These are phyloP conservation scores for Fusarium sp. DNA, from an alignment of 2,329 filamentous ascomycete species.

Conservation along the genomic window DNA sequence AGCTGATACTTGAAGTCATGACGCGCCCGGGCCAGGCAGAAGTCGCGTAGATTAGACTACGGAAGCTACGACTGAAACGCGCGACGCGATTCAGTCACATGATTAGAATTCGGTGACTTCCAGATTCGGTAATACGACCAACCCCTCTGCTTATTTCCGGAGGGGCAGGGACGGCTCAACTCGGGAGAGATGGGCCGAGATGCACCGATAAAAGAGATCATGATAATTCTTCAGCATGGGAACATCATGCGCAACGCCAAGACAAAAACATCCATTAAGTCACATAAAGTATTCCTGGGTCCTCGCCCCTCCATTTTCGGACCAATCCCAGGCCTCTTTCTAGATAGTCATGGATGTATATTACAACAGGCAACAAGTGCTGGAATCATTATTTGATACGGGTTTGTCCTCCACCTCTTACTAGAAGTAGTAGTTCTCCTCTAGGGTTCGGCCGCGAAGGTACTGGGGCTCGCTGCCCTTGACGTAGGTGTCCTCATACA, in stretches of 20 bases:
- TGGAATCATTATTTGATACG: slow-evolving; percentile 48
- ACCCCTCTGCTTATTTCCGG: slow-evolving; percentile 7
- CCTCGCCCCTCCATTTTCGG: slow-evolving; percentile 40
- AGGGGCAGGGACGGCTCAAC: slow-evolving; percentile 15
- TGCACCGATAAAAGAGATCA: slow-evolving; percentile 9
- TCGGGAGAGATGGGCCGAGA: slow-evolving; percentile 34
- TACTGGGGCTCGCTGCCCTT: slow-evolving; percentile 42
- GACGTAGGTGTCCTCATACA: slow-evolving; percentile 74
- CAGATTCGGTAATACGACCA: not conserved
- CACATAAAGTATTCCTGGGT: slow-evolving; percentile 37
- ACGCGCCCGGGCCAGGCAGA: slow-evolving; percentile 53
- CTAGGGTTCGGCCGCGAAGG: slow-evolving; percentile 42
- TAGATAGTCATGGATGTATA: slow-evolving; percentile 48
- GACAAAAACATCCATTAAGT: slow-evolving; percentile 37
- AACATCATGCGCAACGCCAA: slow-evolving; percentile 10
- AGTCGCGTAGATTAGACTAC: slow-evolving; percentile 53
- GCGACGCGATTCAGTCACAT: slow-evolving; percentile 41
- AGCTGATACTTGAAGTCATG: slow-evolving; percentile 44
- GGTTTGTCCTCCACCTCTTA: slow-evolving; percentile 27
- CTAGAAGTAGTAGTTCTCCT: slow-evolving; percentile 41
- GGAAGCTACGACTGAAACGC: slow-evolving; percentile 34
- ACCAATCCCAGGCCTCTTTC: slow-evolving; percentile 39
- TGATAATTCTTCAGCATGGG: slow-evolving; percentile 2
- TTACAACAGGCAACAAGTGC: slow-evolving; percentile 47
- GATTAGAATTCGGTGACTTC: slow-evolving; percentile 9